A percentile compares a stretch with the other conserved stretches of the same genome.
Evolutionary conservation across 257 asterid species (phyloP).

Genomic region (Ilex asprella): DNA sequence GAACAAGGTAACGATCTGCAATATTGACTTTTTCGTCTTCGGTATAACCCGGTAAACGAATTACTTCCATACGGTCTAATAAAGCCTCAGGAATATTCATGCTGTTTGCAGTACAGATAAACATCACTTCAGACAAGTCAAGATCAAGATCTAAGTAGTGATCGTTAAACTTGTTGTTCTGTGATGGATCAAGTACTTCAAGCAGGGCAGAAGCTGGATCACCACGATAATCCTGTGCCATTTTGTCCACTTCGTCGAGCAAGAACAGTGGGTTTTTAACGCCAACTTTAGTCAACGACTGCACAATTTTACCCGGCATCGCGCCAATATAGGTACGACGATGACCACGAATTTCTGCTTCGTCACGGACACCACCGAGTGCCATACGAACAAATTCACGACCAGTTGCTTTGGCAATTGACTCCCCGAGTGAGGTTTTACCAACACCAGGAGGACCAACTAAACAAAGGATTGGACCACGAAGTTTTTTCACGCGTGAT

Average conservation of each 20-base stretch:
- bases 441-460: neutral
- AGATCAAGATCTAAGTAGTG: neutral
- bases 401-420: neutral
- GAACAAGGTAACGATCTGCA: neutral
- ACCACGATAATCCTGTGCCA: neutral
- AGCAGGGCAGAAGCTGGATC: neutral
- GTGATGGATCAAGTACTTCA: neutral
- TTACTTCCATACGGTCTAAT: neutral
- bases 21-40: neutral
- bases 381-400: neutral
- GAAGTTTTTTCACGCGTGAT: neutral
- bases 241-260: neutral
- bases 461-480: neutral
- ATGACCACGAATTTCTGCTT: neutral
- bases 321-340: neutral
- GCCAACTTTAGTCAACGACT: neutral
- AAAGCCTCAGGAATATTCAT: neutral
- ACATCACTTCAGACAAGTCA: neutral
- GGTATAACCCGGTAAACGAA: neutral
- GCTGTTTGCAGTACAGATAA: neutral
- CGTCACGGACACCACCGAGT: neutral
- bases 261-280: neutral
- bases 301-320: neutral
- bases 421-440: neutral
- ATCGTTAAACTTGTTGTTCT: neutral